Evolutionary conservation across 2,329 filamentous ascomycete genomes (phyloP), one percentile per base, ranked within the genome.

Genomic region (Plectosphaerella plurivora): DNA sequence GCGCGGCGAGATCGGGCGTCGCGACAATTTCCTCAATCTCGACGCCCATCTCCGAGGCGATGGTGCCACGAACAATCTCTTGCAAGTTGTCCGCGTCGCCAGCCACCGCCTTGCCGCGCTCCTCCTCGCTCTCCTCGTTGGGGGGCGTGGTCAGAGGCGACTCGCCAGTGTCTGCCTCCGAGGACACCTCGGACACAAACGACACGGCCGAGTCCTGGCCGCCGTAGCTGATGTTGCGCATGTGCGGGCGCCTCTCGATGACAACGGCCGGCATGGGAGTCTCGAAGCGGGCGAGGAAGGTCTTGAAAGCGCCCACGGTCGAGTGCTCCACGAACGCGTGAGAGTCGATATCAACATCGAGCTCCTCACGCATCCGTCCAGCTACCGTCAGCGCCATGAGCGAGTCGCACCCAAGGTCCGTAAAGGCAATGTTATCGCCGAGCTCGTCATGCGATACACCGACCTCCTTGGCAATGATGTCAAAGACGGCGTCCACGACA

Each of bases 1-100:
- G 68, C 3, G 77, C 75, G n/a, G 76, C 74, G 51, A 83, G 69
- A 57, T 82, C 76, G 1, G 76, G 74, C 1, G 76, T 76, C 20
- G 77, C 76, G 3, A 78, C 65, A 28, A 83, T 73, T 59, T 89
- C 85, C 28, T 84, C 81, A 11, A 86, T 73, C 22, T 85, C 81
- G n/a, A 89, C 82, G 53, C 84, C 84, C 78, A 89, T 88, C 66
- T 89, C 86, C 37, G 78, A 74, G n/a, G 85, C 82, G 56, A 89
- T 83, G 52, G 85, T 87, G 51, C 80, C 77, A 65, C 86, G 83
- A 46, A 88, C 76, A 59, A 78, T 65, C 63, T 74, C 61, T 70
- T 76, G 70, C 37, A 80, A 62, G 63, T 75, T 72, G 57, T 73
- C 67, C 46, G 69, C 64, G 54, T 72, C 73, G 20, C 60, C 64